Evolutionary conservation across 345 rosid species (phyloP), one percentile per base, ranked within the genome.

Genomic region (Hibiscus tridactylites): DNA sequence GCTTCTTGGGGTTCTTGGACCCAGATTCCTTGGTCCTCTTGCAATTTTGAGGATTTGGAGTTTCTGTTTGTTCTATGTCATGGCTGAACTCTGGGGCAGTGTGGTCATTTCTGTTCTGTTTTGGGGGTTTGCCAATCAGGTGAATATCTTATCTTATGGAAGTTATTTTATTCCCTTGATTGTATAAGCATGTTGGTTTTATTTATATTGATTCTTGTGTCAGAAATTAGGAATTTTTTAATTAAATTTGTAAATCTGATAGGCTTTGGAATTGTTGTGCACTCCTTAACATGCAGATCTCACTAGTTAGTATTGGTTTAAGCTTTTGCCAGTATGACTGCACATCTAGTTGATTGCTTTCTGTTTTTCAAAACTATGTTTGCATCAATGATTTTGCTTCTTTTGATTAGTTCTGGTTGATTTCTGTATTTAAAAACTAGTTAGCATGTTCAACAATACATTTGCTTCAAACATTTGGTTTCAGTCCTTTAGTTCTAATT

Each of bases 41-140:
- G 98, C 98, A 1, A 94, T 94, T 66, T 1, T 94, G 92, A 84
- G 98, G 89, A 94, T 90, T 80, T 94, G 98, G 98, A 86, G 87
- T 64, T 94, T 91, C 84, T 91, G 96, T 82, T 82, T 94, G 87
- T 94, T 94, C 79, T 94, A 94, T 84, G 98, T 94, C 73, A 94
- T 94, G 98, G 98, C 97, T 81, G 98, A 94, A 80, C 88, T 91
- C 79, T 94, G 98, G 97, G 98, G 98, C 37, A 94, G 98, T 37
- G 98, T 94, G 35, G 98, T 94, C 53, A 68, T 94, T 73, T 94
- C 98, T n/a, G 98, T 94, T 78, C 88, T 94, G 39, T 94, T 94
- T 70, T 94, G 98, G 98, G 98, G 98, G 9, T 88, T 91, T 70
- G 98, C 98, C 42, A 94, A 94, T 86, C 98, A 94, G 96, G 98